Conservation (phyloP, 2,329 filamentous ascomycete species). For the Colletotrichum lindemuthianum region DNA sequence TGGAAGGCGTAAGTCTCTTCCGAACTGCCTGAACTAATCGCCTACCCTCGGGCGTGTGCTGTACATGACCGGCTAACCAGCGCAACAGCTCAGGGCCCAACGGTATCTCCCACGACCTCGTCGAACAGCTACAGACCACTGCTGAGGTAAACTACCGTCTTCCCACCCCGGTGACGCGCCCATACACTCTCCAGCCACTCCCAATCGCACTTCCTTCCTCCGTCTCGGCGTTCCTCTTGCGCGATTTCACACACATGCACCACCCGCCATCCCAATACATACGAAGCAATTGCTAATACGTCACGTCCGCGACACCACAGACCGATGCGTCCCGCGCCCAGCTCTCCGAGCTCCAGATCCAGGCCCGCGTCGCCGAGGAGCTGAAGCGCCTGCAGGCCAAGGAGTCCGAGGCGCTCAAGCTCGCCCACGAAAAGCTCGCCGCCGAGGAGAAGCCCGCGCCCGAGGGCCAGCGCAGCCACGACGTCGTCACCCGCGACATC, state of each 20-base stretch:
- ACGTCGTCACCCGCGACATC: constrained; percentile 68
- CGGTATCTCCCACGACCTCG: constrained; percentile 79
- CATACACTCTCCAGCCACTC: no score
- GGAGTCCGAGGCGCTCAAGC: constrained; percentile 74
- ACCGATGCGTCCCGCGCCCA: constrained; percentile 88
- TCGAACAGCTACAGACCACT: constrained; percentile 85
- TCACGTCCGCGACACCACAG: constrained; percentile 56
- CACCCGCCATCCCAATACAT: no score
- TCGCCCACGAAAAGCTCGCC: constrained; percentile 73
- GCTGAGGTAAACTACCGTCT: constrained; percentile 73
- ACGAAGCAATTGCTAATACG: constrained; percentile 3
- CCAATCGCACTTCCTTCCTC: not conserved
- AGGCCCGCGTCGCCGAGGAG: constrained; percentile 85
- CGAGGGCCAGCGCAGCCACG: constrained; percentile 47
- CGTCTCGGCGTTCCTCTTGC: not conserved
- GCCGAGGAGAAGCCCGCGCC: constrained; percentile 45
- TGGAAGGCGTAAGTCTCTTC: constrained; percentile 65
- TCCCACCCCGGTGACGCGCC: not conserved
- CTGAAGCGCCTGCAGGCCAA: constrained; percentile 81
- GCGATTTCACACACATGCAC: not conserved
- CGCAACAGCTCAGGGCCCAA: constrained; percentile 54
- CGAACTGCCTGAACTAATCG: not conserved
- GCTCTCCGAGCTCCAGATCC: constrained; percentile 86
- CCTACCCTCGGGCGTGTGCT: not conserved
- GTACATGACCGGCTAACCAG: constrained; percentile 32